These are phyloP conservation scores for Solioccasus polychromus DNA, from an alignment of 768 basidiomycete species.

Conservation along the genomic window DNA sequence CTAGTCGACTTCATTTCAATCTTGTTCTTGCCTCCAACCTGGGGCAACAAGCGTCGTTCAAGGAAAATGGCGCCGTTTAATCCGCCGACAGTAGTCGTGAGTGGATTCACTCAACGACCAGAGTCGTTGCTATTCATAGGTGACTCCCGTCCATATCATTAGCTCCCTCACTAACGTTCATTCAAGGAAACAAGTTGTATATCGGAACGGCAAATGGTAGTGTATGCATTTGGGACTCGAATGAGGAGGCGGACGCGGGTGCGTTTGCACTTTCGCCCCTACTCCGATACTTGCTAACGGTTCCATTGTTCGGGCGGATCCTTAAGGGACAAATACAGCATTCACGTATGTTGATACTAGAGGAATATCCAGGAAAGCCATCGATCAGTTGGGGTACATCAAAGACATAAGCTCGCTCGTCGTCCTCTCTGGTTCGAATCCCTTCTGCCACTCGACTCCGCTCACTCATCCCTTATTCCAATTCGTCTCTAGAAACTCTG, in stretches of 20 bases:
- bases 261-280: conserved; percentile 15
- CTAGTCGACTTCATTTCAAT: too few species aligned
- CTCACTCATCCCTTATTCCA: not conserved
- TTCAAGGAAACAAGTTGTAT: conserved; percentile 56
- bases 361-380: conserved; percentile 60
- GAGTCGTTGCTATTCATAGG: conserved; percentile 34
- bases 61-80: conserved; percentile 34
- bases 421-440: conserved; percentile 69
- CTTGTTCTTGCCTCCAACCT: too few species aligned
- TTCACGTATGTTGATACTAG: conserved; percentile 56
- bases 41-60: not conserved
- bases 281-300: conserved; percentile 24
- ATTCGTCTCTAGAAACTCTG: conserved; percentile 52
- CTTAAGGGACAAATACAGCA: conserved; percentile 1
- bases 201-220: conserved; percentile 58
- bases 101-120: conserved; percentile 35
- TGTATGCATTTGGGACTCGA: conserved; percentile 49
- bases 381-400: conserved; percentile 87
- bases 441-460: not conserved
- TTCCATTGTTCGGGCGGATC: not conserved
- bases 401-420: conserved; percentile 85
- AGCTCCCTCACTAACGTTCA: not conserved
- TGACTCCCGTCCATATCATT: conserved; percentile 2
- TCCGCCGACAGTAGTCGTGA: conserved; percentile 22
- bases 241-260: conserved; percentile 41